Evolutionary conservation across 768 basidiomycete genomes (phyloP), one percentile per base, ranked within the genome.

Genomic region (Tulasnella sp.): DNA sequence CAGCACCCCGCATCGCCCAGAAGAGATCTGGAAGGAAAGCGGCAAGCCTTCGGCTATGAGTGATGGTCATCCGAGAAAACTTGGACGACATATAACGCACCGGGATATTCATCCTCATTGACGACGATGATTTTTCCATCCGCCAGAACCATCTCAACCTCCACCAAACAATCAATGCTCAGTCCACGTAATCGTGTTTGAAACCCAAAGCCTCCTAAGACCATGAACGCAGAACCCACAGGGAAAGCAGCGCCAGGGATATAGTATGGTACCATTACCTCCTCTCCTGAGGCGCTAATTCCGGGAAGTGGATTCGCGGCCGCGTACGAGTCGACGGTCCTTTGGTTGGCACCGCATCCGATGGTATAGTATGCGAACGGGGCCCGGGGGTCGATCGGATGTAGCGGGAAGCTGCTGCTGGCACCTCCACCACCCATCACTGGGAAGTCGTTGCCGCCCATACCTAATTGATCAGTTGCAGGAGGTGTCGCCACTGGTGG

Each of bases 91-190:
- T n/a, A n/a, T n/a, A n/a, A 71, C 73, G 59, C 67, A 82, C 87
- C 86, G 56, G 85, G 77, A 68, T 88, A 73, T 42, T 85, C 83
- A 3, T 78, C 76, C 66, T 92, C 83, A 64, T 78, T 89, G 4
- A 85, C 80, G 61, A 85, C 77, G 21, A 91, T 78, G 48, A 96
- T 86, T n/a, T 81, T 74, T 3, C 93, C 93, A 70, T 95, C 90
- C 3, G 91, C 86, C 17, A 93, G 77, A 1, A 96, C 93, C 72
- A 93, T 84, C 71, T 97, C 93, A 0, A 87, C 86, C 67, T 96
- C 92, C 4, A 94, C 86, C 24, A 95, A 73, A 68, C 87, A 89
- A 69, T 97, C 93, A 68, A 92, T 80, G 61, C 88, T 92, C 56
- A 96, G 75, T 4, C 93, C 93, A 63, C 85, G 80, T 65, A 91